Evolutionary conservation across 805 yeast species (phyloP).

Genomic region (Myxozyma neglecta): DNA sequence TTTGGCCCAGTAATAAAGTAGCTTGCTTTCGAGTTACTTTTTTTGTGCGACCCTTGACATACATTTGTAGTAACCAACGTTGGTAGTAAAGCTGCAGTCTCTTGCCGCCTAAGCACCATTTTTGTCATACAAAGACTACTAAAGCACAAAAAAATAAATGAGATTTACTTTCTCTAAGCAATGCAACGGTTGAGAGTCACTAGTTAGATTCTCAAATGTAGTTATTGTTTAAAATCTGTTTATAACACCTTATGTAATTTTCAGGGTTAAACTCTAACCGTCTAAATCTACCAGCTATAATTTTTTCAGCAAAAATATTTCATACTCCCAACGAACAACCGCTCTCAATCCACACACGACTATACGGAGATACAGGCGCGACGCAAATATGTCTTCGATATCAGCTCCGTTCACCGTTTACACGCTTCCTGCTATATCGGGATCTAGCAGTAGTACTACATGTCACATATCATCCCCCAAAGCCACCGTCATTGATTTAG

Average conservation of each 20-base stretch:
- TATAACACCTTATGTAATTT: background rate
- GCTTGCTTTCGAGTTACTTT: no score
- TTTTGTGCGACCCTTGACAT: no score
- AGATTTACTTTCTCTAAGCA: no score
- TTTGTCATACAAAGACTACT: no score
- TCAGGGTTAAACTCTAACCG: background rate
- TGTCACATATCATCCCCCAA: constrained; percentile 23
- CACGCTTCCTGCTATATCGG: constrained; percentile 8
- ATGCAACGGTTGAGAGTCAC: no score
- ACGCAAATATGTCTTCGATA: constrained; percentile 14
- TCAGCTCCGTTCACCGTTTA: constrained; percentile 23
- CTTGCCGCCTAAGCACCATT: no score
- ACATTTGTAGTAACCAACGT: no score
- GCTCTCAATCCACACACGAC: background rate
- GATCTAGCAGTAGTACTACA: background rate
- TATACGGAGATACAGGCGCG: background rate
- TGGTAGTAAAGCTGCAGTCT: no score
- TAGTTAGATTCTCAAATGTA: no score
- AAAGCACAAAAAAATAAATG: no score
- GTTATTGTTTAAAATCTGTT: no score
- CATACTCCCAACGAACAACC: background rate
- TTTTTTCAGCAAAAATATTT: background rate
- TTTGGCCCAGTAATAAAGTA: no score
- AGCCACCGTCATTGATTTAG: constrained; percentile 22
- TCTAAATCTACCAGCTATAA: background rate